These are phyloP conservation scores for Hypoxylon rickii DNA, from an alignment of 495 filamentous ascomycete species.

Conservation along the genomic window DNA sequence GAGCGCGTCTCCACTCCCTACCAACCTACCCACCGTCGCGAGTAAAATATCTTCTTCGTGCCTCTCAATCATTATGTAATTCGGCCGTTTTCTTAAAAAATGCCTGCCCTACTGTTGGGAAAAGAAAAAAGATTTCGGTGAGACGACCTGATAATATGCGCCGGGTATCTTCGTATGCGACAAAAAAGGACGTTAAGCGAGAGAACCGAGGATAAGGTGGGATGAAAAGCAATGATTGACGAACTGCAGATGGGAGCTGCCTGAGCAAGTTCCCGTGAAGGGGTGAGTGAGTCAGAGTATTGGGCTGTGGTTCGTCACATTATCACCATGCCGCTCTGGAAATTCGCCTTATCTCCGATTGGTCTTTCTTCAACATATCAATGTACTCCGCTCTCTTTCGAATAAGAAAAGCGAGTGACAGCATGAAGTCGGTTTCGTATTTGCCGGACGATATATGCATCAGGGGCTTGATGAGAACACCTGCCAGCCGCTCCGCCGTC, in stretches of 20 bases:
- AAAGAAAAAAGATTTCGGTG: neutral
- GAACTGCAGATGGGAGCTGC: too few species aligned
- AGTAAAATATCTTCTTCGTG: slow-evolving; percentile 16
- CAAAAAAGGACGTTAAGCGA: slow-evolving; percentile 13
- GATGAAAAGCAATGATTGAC: slow-evolving; percentile 2
- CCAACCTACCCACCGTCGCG: slow-evolving; percentile 20
- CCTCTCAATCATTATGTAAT: slow-evolving; percentile 29
- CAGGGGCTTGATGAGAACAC: slow-evolving; percentile 44
- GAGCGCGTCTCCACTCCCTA: slow-evolving; percentile 25
- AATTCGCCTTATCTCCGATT: slow-evolving; percentile 29
- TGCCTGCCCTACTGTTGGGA: slow-evolving; percentile 3
- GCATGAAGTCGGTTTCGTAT: slow-evolving; percentile 45
- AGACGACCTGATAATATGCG: slow-evolving; percentile 17
- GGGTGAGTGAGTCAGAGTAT: too few species aligned
- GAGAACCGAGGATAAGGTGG: slow-evolving; percentile 3
- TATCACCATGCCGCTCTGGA: slow-evolving; percentile 43
- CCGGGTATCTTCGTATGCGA: slow-evolving; percentile 34
- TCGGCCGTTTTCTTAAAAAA: slow-evolving; percentile 7
- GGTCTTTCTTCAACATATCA: slow-evolving; percentile 35
- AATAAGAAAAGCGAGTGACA: slow-evolving; percentile 51
- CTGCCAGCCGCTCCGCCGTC: slow-evolving; percentile 51
- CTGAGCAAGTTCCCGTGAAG: too few species aligned
- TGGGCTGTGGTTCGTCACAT: neutral
- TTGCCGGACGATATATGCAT: slow-evolving; percentile 41
- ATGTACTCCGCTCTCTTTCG: slow-evolving; percentile 50